Base-by-base conservation (phyloP, 2,329 filamentous ascomycete genomes). In the Venturia aucupariae region DNA sequence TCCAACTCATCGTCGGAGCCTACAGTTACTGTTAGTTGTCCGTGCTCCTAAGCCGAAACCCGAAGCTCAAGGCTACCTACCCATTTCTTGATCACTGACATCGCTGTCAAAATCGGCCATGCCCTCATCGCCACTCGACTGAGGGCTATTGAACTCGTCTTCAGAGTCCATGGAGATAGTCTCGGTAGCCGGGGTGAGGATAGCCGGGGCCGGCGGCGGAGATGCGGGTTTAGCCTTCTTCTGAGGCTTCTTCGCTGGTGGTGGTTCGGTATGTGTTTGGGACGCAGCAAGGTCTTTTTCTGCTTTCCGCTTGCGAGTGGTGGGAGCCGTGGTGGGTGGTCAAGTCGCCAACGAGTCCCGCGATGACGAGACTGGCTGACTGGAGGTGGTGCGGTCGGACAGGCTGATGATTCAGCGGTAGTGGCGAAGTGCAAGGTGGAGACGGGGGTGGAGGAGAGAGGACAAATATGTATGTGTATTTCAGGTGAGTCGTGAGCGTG, bases 71-170 rank as follows among this genome's bases (percentile, higher is more conserved):
- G n/a, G 32, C 44, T 39, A 46, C 55, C 27, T 39, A 35, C 54
- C 22, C 54, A 27, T n/a, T n/a, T 64, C 54, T 73, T 68, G 69
- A 78, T 77, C 79, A 41, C 74, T 77, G 64, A 74, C 78, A 63
- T 80, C 72, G 65, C 75, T 76, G 70, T 89, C 92, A 66, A 89
- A 86, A 71, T 92, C 89, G 67, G 89, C 84, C 75, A 88, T 82
- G 66, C 90, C 84, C 66, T 84, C 84, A 68, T 90, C 87, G 64
- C 87, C 88, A 72, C 89, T 96, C 51, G 90, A 93, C 70, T 87
- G 82, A 72, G 87, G 86, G 70, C 90, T 95, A 84, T 94, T 89
- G 76, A 92, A 92, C 66, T 97, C 93, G 72, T 97, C 92, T 71
- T 97, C 93, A 10, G 92, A 97, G 79, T 96, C 92, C 92, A 97